Evolutionary conservation across 2,329 filamentous ascomycete species (phyloP).

Genomic region (Dothideomycetes sp.): DNA sequence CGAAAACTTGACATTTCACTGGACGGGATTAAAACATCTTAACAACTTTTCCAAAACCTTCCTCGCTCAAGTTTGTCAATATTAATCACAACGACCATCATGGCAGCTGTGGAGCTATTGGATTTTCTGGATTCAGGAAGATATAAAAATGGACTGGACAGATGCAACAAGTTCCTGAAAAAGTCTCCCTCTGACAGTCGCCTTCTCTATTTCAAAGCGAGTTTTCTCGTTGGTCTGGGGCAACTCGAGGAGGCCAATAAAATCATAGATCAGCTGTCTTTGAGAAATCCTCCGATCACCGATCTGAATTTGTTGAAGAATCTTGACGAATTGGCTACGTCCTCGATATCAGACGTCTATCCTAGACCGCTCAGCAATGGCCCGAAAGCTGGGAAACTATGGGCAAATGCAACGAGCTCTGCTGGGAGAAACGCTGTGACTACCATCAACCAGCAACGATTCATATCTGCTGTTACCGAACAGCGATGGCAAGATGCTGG

Average conservation of each 20-base stretch:
- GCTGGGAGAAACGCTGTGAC: conserved; percentile 9
- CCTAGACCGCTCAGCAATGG: conserved; percentile 17
- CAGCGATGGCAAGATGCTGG: conserved; percentile 21
- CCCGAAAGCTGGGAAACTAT: conserved; percentile 19
- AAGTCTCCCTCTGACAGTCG: conserved; percentile 18
- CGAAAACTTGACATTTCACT: no score
- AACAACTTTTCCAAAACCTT: no score
- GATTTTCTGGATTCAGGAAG: conserved; percentile 11
- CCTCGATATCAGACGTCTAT: conserved; percentile 14
- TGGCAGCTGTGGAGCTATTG: conserved; percentile 2
- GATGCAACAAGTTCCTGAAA: conserved; percentile 20
- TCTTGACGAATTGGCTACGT: conserved; percentile 15
- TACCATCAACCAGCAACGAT: conserved; percentile 16
- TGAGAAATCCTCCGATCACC: conserved; percentile 14
- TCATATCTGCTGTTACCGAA: conserved; percentile 18
- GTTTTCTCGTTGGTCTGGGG: conserved; percentile 15
- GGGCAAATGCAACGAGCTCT: conserved; percentile 19
- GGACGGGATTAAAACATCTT: no score
- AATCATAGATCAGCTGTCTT: conserved; percentile 11
- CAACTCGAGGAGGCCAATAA: conserved; percentile 11
- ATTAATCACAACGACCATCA: background rate
- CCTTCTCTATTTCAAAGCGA: conserved; percentile 21
- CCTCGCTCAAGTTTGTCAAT: background rate
- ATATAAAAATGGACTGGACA: conserved; percentile 19
- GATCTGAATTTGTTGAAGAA: conserved; percentile 11